Conservation (phyloP, 208 protist species). For the Wallacemonas sp. region DNA sequence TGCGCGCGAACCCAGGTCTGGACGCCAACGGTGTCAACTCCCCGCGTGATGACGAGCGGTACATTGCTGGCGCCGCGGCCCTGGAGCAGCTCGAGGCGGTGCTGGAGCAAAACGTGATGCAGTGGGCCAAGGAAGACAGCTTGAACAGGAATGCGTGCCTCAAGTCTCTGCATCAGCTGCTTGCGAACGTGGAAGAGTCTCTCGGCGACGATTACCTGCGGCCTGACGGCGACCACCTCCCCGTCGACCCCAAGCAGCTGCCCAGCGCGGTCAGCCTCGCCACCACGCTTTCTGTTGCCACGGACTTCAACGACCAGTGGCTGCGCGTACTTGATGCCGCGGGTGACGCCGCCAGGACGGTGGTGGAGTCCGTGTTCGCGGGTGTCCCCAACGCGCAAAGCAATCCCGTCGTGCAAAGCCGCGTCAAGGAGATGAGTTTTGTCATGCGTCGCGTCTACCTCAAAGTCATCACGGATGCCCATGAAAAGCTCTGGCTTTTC, state of each 20-base stretch:
- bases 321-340: slow-evolving; percentile 18
- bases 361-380: slow-evolving; percentile 24
- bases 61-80: not conserved
- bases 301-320: slow-evolving; percentile 45
- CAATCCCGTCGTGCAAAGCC: slow-evolving; percentile 18
- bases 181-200: slow-evolving; percentile 23
- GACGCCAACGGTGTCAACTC: slow-evolving; percentile 1
- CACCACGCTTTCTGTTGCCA: slow-evolving; percentile 29
- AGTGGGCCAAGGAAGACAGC: slow-evolving; percentile 42
- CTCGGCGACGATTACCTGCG: slow-evolving; percentile 53
- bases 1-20: slow-evolving; percentile 9
- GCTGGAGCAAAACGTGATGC: slow-evolving; percentile 30
- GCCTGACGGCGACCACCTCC: not conserved
- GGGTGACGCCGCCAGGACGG: slow-evolving; percentile 8
- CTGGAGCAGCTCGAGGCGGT: slow-evolving; percentile 27
- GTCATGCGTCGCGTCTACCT: slow-evolving; percentile 31
- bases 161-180: slow-evolving; percentile 33
- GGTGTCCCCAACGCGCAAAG: slow-evolving; percentile 8
- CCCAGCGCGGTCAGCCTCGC: slow-evolving; percentile 26
- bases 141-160: slow-evolving; percentile 25
- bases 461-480: slow-evolving; percentile 40
- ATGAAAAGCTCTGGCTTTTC: slow-evolving; percentile 39
- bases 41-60: not conserved
- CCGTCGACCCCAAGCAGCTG: slow-evolving; percentile 9
- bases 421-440: slow-evolving; percentile 14